Evolutionary conservation across 148 eudicot species (phyloP), one percentile per base, ranked within the genome.

Genomic region (Spergularia bocconei): DNA sequence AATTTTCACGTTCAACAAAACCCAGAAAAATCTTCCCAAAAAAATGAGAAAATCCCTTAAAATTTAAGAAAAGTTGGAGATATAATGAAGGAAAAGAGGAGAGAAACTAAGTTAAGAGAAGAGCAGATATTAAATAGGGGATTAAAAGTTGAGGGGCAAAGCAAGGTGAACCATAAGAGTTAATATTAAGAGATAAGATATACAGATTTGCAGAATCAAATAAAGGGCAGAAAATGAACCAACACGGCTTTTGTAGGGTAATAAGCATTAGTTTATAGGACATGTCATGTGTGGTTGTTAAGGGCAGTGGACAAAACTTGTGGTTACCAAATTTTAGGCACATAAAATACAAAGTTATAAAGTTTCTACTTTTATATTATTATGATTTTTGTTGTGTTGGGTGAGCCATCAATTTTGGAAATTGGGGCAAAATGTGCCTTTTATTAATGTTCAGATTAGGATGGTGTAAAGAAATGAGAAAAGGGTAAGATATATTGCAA

Each of bases 211-310:
- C n/a, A 63, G 51, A 38, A 80, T 80, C 83, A 76, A 76, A 80
- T 76, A 57, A 76, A 66, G 73, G 83, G 83, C 71, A 36, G 66
- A 39, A 38, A 76, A n/a, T 51, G 20, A 57, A 11, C 67, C 83
- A 76, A 66, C 79, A 64, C 53, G 57, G 23, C 55, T 25, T 29
- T 41, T 63, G 83, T 71, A 65, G 79, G 83, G 69, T 62, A 75
- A 8, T 5, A 4, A 2, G 5, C 60, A 0, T 0, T 41, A 39
- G 10, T 65, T 65, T 17, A 65, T 13, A 29, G 36, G 16, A 16
- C 68, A 64, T 64, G n/a, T 41, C 9, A 60, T 68, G 51, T 65
- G 83, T 65, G 79, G 83, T 48, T 50, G 41, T 58, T 13, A 33
- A 7, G 13, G 23, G 12, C 2, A 61, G 29, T 36, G 11, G 41